phyloP scores from a whole-genome alignment of 345 rosid genomes.

The Bretschneidera sinensis region DNA sequence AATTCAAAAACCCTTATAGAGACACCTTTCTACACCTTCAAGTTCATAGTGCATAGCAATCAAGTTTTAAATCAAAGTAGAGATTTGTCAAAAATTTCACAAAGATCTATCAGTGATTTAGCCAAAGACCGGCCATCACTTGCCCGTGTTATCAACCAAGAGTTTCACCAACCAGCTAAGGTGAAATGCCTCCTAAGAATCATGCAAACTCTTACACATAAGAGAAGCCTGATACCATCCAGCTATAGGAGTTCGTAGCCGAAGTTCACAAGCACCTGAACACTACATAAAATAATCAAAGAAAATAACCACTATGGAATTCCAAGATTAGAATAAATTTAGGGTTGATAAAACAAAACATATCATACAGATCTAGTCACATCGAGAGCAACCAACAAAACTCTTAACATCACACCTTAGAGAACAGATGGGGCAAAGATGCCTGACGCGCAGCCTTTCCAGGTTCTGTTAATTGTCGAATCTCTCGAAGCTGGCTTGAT shows the following conservation, averaged over 20 bases:
- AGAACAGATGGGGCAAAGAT: constrained; percentile 48
- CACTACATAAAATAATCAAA: background rate
- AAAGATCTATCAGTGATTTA: background rate
- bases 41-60: background rate
- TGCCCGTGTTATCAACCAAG: background rate
- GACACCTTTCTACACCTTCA: background rate
- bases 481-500: constrained; percentile 40
- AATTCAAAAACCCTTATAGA: background rate
- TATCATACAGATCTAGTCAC: background rate
- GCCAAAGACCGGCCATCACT: background rate
- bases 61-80: background rate
- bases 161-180: background rate
- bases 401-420: constrained; percentile 38
- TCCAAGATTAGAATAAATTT: background rate
- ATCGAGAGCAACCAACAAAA: background rate
- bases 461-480: constrained; percentile 29
- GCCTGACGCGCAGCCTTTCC: constrained; percentile 39
- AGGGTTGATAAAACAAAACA: background rate
- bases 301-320: background rate
- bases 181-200: background rate
- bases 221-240: background rate
- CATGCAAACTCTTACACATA: background rate
- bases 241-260: background rate
- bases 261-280: background rate
- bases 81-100: background rate